phyloP scores from a whole-genome alignment of 805 yeast genomes.

The Saccharomycopsis javanensis region DNA sequence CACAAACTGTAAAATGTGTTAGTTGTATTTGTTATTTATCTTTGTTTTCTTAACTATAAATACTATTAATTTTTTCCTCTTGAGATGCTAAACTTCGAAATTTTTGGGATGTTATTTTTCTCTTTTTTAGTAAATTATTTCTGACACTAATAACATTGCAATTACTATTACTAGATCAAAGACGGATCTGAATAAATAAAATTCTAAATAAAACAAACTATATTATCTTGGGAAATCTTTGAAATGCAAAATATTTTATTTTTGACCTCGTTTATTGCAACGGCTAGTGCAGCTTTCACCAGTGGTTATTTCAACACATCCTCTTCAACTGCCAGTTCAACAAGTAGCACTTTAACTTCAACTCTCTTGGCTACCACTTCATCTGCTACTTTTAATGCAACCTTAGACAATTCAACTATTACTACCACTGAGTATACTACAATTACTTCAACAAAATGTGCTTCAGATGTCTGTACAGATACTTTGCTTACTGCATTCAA shows the following conservation, averaged over 20 bases:
- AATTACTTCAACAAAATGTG: slow-evolving; percentile 4
- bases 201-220: background rate
- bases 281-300: background rate
- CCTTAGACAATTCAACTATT: background rate
- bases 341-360: too few relatives aligned
- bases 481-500: slow-evolving; percentile 10
- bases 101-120: background rate
- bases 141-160: too few relatives aligned
- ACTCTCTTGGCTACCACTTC: background rate
- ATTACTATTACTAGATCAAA: too few relatives aligned
- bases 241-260: background rate
- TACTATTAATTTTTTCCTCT: too few relatives aligned
- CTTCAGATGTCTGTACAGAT: slow-evolving; percentile 13
- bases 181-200: too few relatives aligned
- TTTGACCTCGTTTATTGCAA: background rate
- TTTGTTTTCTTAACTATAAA: too few relatives aligned
- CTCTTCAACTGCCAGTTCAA: background rate
- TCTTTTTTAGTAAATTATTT: too few relatives aligned
- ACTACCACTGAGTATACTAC: slow-evolving; percentile 5
- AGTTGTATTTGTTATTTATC: too few relatives aligned
- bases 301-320: background rate
- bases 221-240: too few relatives aligned
- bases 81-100: too few relatives aligned
- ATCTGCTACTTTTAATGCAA: background rate
- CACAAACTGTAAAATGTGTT: too few relatives aligned